These are phyloP conservation scores for Ogataea nakhonphanomensis DNA, from an alignment of 805 yeast species.

Conservation along the genomic window DNA sequence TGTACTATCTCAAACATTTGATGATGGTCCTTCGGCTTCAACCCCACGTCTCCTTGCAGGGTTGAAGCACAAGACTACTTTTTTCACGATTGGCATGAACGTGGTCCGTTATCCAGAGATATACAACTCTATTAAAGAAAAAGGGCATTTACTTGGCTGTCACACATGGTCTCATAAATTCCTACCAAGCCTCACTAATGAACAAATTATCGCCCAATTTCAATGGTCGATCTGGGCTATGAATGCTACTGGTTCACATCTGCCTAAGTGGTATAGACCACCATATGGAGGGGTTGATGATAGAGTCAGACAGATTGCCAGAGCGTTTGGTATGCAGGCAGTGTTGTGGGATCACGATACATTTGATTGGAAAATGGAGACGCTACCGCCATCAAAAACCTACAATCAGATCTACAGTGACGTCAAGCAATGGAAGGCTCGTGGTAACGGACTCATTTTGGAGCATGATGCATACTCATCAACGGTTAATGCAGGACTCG, in stretches of 20 bases:
- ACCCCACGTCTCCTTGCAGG: conserved; percentile 58
- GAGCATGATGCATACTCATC: conserved; percentile 77
- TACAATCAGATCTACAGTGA: conserved; percentile 53
- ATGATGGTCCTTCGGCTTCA: conserved; percentile 86
- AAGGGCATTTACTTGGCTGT: conserved; percentile 78
- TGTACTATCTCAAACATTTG: conserved; percentile 80
- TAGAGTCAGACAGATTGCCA: conserved; percentile 71
- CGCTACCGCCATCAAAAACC: conserved; percentile 41
- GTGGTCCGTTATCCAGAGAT: conserved; percentile 74
- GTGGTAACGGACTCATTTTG: conserved; percentile 61
- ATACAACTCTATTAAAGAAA: conserved; percentile 49
- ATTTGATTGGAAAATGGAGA: conserved; percentile 79
- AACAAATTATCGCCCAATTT: conserved; percentile 80
- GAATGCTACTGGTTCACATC: conserved; percentile 86
- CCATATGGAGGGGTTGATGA: conserved; percentile 96
- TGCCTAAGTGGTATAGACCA: conserved; percentile 93
- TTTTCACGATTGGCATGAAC: conserved; percentile 82
- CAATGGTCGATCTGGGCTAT: conserved; percentile 98
- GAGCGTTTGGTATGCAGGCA: conserved; percentile 82
- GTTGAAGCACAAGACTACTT: conserved; percentile 61
- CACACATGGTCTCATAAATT: conserved; percentile 94
- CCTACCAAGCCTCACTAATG: conserved; percentile 73
- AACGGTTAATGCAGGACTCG: conserved; percentile 69
- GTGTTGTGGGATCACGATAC: conserved; percentile 92
- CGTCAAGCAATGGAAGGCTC: conserved; percentile 48